Evolutionary conservation across 2,329 filamentous ascomycete genomes (phyloP), one percentile per base, ranked within the genome.

Genomic region (Apiospora phragmitis): DNA sequence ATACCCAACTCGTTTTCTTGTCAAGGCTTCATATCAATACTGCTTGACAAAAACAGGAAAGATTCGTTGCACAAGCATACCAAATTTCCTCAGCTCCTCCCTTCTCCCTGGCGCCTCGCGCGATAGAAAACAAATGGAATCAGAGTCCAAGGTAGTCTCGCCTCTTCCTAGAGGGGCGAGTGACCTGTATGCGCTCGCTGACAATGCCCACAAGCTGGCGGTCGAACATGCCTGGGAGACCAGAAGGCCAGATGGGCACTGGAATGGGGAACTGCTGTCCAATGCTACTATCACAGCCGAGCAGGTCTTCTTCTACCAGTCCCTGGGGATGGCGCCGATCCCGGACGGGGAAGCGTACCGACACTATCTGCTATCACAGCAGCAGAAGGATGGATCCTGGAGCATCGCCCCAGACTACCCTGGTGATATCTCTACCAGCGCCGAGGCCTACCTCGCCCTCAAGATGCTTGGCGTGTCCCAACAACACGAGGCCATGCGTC

Each of bases 381-480:
- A 69, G 24, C 35, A 26, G 12, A 5, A 9, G 1, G 68, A 69
- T 18, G 68, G 68, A 24, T 66, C 68, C n/a, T 69, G 68, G 68
- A 32, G 68, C 55, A 16, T 69, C 1, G 49, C 59, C 12, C 68
- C 68, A 0, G 55, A 69, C 26, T 32, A 43, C n/a, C 42, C 55
- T 2, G 68, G 68, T 2, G 55, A 69, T n/a, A 42, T 69, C 2
- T 69, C 68, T 1, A 51, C 55, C 0, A 65, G 51, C 14, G 43
- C 55, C 9, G 68, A 69, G 55, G 68, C 51, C 9, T 69, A 69
- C 16, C 59, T 66, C 8, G 68, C 51, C 24, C 68, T 69, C 42
- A 69, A 69, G 41, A 41, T 69, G 2, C 29, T 69, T 0, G 68
- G 68, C 2, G 68, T 66, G 4, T 3, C 68, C 14, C 35, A 12